These are phyloP conservation scores for Raffaelea deltoideospora DNA, from an alignment of 2,329 filamentous ascomycete genomes.

Conservation along the genomic window DNA sequence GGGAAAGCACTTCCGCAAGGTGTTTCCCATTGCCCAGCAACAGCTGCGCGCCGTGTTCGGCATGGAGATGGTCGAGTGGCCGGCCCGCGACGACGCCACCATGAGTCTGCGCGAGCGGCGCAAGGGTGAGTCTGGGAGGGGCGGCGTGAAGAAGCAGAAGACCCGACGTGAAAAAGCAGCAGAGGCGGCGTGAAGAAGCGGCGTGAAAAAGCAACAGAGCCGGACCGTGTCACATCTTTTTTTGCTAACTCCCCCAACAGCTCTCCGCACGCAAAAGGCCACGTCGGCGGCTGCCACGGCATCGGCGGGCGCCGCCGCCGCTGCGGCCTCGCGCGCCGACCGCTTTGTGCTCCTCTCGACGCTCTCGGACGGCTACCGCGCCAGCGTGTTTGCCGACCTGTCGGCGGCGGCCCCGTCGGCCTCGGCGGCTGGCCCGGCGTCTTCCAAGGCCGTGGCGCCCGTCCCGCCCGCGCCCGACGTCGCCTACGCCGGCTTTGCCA, in stretches of 20 bases:
- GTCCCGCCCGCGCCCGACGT: conserved; percentile 52
- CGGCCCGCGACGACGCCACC: conserved; percentile 65
- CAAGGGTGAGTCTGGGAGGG: conserved; percentile 44
- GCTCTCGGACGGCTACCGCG: conserved; percentile 53
- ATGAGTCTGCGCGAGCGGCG: conserved; percentile 51
- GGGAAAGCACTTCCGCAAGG: conserved; percentile 53
- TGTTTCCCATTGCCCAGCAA: conserved; percentile 65
- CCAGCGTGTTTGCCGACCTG: conserved; percentile 13
- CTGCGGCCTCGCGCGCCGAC: conserved; percentile 28
- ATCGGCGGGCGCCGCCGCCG: not conserved
- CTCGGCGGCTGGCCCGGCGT: no score
- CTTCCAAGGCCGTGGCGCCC: conserved; percentile 30
- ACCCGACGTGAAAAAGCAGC: no score
- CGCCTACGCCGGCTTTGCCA: conserved; percentile 71
- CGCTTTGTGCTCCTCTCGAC: conserved; percentile 65
- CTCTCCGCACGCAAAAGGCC: conserved; percentile 34
- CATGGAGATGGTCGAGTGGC: conserved; percentile 83
- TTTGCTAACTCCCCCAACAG: no score
- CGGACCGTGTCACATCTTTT: no score
- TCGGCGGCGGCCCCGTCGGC: conserved; percentile 40
- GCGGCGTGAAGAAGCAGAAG: no score
- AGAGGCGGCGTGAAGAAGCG: no score
- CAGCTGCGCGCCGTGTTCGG: conserved; percentile 62
- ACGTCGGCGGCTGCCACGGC: conserved; percentile 11
- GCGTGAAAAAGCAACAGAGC: no score